phyloP scores from a whole-genome alignment of 148 eudicot species.

The Dianthus caryophyllus region DNA sequence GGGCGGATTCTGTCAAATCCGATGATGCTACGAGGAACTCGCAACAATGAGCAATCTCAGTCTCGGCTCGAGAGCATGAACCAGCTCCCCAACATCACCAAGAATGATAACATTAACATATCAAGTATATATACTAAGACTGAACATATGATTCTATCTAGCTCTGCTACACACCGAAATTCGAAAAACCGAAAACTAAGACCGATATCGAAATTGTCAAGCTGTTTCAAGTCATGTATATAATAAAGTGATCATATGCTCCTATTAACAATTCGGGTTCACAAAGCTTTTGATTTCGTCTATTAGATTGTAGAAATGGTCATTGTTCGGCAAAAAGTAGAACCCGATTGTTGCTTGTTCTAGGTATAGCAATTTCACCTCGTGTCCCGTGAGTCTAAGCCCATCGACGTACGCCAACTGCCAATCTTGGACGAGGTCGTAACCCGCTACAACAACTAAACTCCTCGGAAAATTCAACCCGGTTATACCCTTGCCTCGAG shows the following conservation, averaged over 20 bases:
- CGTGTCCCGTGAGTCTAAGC: conserved; percentile 42
- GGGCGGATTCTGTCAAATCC: conserved; percentile 18
- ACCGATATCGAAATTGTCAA: conserved; percentile 11
- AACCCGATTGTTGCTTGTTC: conserved; percentile 80
- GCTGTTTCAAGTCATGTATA: conserved; percentile 21
- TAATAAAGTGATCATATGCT: conserved; percentile 9
- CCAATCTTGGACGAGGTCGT: conserved; percentile 82
- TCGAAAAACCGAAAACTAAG: neutral
- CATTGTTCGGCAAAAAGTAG: conserved; percentile 81
- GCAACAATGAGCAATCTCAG: too few relatives aligned
- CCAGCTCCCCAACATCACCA: conserved; percentile 18
- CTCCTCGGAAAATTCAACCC: conserved; percentile 51
- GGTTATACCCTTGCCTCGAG: conserved; percentile 31
- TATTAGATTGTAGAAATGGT: conserved; percentile 58
- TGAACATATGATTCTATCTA: conserved; percentile 2
- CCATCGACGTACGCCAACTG: conserved; percentile 69
- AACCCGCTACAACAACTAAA: conserved; percentile 32
- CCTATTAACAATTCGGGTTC: conserved; percentile 37
- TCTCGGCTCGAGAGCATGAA: neutral
- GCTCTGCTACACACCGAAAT: neutral
- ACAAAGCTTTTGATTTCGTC: conserved; percentile 61
- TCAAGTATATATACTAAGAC: neutral
- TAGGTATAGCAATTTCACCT: conserved; percentile 47
- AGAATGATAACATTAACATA: conserved; percentile 2
- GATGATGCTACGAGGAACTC: conserved; percentile 9